Percentiles rank a stretch among this genome's conserved stretches.
phyloP scores from a whole-genome alignment of 768 basidiomycete genomes.

The Crassisporium funariophilum region DNA sequence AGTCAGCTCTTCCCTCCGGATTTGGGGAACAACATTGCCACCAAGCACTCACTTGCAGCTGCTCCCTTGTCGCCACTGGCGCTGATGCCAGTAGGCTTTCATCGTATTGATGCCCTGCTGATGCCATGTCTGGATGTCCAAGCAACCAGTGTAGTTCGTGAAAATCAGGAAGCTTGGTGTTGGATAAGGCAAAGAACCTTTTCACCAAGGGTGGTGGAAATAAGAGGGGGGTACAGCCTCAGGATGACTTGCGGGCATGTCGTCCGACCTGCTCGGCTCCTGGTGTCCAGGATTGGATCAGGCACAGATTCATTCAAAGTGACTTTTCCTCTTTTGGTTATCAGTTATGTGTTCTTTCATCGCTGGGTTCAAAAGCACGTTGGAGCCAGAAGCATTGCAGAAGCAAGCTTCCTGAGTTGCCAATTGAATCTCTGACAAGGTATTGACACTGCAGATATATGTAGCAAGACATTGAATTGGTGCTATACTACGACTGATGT shows the following conservation, averaged over 20 bases:
- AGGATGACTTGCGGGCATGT: constrained; percentile 10
- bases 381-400: too few relatives aligned
- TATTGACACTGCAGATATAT: too few relatives aligned
- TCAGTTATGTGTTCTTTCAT: too few relatives aligned
- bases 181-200: too few relatives aligned
- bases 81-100: constrained; percentile 39
- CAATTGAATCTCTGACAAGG: too few relatives aligned
- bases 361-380: too few relatives aligned
- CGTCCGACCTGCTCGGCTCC: constrained; percentile 17
- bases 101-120: constrained; percentile 33
- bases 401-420: too few relatives aligned
- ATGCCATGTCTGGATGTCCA: constrained; percentile 19
- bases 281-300: background rate
- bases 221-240: constrained; percentile 15
- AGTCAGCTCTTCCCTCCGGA: background rate
- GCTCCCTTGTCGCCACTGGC: constrained; percentile 43
- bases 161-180: too few relatives aligned
- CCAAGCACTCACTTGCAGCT: constrained; percentile 37
- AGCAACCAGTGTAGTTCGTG: too few relatives aligned
- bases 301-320: constrained; percentile 9
- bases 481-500: too few relatives aligned
- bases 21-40: background rate
- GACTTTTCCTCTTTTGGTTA: constrained; percentile 8
- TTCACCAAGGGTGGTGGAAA: background rate
- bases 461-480: too few relatives aligned